These are phyloP conservation scores for Eragrostis tef DNA, from an alignment of 202 grass and related monocot species.

Conservation along the genomic window DNA sequence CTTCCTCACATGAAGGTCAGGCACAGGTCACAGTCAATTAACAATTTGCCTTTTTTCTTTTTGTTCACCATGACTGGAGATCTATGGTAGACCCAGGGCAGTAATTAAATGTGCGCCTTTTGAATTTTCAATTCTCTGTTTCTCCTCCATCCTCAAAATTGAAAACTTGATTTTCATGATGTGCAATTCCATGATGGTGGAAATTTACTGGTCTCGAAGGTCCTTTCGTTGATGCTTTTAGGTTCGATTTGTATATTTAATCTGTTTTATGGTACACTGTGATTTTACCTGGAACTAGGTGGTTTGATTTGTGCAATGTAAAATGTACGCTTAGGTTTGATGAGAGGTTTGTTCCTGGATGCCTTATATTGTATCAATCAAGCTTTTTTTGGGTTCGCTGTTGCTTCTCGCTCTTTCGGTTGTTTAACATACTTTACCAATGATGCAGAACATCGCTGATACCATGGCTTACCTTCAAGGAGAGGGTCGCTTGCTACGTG, in stretches of 20 bases:
- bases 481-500: slow-evolving; percentile 80
- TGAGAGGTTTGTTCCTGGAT: not conserved
- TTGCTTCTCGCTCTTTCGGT: slow-evolving; percentile 30
- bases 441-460: slow-evolving; percentile 80
- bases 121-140: slow-evolving; percentile 2
- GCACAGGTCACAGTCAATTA: slow-evolving; percentile 26
- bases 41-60: slow-evolving; percentile 21
- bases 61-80: slow-evolving; percentile 6
- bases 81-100: slow-evolving; percentile 5
- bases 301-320: not conserved
- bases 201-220: not conserved
- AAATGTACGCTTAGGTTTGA: not conserved
- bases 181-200: not conserved
- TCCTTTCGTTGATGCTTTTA: slow-evolving; percentile 5
- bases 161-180: slow-evolving; percentile 2
- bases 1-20: slow-evolving; percentile 99
- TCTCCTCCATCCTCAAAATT: slow-evolving; percentile 13
- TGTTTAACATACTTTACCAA: slow-evolving; percentile 43
- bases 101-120: slow-evolving; percentile 10
- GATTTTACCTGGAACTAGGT: not conserved
- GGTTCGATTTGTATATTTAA: slow-evolving; percentile 15
- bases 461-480: slow-evolving; percentile 95
- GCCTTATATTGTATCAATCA: slow-evolving; percentile 24
- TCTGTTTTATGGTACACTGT: not conserved
- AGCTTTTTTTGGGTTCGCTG: slow-evolving; percentile 17